Evolutionary conservation across 2,329 filamentous ascomycete genomes (phyloP).

Genomic region (Nemania sp.): DNA sequence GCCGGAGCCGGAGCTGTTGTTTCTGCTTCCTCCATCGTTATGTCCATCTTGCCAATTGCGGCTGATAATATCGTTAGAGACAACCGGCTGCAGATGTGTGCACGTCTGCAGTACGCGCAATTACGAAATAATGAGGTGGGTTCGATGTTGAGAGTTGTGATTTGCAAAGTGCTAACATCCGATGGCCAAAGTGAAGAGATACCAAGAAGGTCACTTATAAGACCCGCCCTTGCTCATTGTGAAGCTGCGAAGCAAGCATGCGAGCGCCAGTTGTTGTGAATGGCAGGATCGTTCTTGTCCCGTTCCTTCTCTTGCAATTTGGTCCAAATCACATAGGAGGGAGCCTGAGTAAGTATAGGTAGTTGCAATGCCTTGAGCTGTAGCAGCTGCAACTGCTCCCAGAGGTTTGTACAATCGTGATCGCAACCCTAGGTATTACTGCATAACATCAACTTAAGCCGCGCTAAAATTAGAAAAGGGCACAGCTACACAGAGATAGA

Average conservation of each 20-base stretch:
- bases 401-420: no score
- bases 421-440: no score
- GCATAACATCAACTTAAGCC: no score
- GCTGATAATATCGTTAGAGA: no score
- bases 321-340: no score
- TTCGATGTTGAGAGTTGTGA: no score
- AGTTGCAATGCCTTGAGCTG: not conserved
- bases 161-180: no score
- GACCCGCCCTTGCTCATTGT: not conserved
- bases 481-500: no score
- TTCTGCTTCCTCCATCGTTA: conserved; percentile 4
- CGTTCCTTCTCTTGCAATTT: no score
- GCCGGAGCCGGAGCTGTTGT: not conserved
- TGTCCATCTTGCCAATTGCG: not conserved
- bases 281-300: not conserved
- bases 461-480: no score
- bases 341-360: no score
- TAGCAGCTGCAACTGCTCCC: no score
- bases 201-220: conserved; percentile 2
- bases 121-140: not conserved
- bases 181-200: not conserved
- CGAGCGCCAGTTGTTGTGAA: not conserved
- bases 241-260: not conserved
- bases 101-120: not conserved
- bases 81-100: not conserved